Conservation (phyloP, 2,329 filamentous ascomycete species). For the Scytalidium sp. region DNA sequence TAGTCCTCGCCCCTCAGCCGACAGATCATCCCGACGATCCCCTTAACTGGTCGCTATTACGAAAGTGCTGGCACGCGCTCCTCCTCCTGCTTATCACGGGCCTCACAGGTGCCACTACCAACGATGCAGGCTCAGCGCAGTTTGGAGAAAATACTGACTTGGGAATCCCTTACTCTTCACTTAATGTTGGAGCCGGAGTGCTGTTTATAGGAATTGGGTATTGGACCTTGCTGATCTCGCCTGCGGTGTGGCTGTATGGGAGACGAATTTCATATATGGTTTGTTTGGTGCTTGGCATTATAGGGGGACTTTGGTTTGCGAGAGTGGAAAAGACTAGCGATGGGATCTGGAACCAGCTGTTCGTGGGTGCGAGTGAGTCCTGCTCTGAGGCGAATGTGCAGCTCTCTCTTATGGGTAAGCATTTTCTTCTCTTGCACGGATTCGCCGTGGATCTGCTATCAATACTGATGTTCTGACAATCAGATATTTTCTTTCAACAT, state of each 20-base stretch:
- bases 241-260: constrained; percentile 52
- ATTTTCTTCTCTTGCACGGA: too few species aligned
- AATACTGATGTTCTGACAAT: constrained; percentile 51
- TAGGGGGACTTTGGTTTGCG: constrained; percentile 53
- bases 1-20: constrained; percentile 51
- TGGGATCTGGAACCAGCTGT: constrained; percentile 53
- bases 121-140: constrained; percentile 50
- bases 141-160: constrained; percentile 48
- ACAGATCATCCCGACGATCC: constrained; percentile 50
- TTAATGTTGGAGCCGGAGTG: constrained; percentile 55
- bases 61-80: constrained; percentile 48
- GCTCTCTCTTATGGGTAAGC: constrained; percentile 46
- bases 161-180: constrained; percentile 47
- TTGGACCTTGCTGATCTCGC: constrained; percentile 50
- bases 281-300: constrained; percentile 44
- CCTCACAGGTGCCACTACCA: constrained; percentile 53
- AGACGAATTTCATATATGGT: constrained; percentile 51
- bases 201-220: constrained; percentile 55
- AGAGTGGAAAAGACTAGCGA: constrained; percentile 38
- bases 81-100: constrained; percentile 52
- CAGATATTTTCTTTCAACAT: constrained; percentile 54
- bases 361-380: constrained; percentile 54
- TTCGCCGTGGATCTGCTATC: constrained; percentile 46
- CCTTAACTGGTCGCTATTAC: constrained; percentile 44
- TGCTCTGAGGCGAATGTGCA: constrained; percentile 55